Conservation (phyloP, 192 early-diverging fungal species). For the Mortierella antarctica region DNA sequence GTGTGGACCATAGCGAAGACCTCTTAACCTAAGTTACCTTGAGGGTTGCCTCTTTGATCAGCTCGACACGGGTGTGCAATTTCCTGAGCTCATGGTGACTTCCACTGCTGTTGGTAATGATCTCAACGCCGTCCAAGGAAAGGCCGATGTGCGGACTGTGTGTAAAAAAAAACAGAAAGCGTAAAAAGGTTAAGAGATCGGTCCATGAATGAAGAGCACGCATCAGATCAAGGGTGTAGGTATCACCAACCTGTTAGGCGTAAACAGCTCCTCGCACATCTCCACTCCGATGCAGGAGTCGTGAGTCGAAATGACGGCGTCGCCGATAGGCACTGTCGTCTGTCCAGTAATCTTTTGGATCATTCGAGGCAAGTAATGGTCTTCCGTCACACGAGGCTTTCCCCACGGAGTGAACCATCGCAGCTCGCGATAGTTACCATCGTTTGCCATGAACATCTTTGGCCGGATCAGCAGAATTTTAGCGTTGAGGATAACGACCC, state of each 20-base stretch:
- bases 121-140: constrained; percentile 95
- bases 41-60: constrained; percentile 89
- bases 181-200: not conserved
- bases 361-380: constrained; percentile 83
- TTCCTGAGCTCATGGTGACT: constrained; percentile 98
- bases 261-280: constrained; percentile 98
- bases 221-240: not conserved
- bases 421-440: constrained; percentile 97
- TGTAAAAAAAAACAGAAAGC: not conserved
- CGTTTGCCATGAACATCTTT: constrained; percentile 96
- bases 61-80: constrained; percentile 83
- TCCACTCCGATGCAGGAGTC: constrained; percentile 95
- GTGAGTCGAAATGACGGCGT: constrained; percentile 84
- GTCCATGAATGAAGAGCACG: not conserved
- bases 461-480: constrained; percentile 94
- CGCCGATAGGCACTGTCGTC: constrained; percentile 86
- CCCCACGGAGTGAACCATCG: constrained; percentile 95
- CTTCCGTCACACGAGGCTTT: constrained; percentile 71
- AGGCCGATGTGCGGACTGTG: constrained; percentile 92
- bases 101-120: constrained; percentile 95
- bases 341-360: constrained; percentile 87
- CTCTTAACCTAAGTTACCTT: constrained; percentile 64
- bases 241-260: constrained; percentile 75
- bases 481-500: constrained; percentile 84
- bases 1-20: not conserved